Conservation (phyloP, 495 filamentous ascomycete species). For the Letharia columbiana region DNA sequence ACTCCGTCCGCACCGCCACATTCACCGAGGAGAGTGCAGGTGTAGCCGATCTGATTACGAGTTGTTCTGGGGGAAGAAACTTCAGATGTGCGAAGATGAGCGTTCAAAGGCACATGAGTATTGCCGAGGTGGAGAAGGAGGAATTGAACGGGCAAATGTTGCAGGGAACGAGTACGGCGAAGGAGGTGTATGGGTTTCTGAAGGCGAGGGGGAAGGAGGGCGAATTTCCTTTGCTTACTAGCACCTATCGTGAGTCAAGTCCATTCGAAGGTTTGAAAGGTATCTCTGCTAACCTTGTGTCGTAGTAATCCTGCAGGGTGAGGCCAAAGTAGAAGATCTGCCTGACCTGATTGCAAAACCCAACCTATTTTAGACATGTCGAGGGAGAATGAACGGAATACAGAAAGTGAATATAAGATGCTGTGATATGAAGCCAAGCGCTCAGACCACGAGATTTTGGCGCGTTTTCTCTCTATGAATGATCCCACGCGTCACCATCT, state of each 20-base stretch:
- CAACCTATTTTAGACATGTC: constrained; percentile 5
- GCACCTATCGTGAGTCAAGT: constrained; percentile 55
- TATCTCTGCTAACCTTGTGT: neutral
- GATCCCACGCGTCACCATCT: too few species aligned
- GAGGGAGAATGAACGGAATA: neutral
- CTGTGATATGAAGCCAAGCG: neutral
- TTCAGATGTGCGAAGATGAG: constrained; percentile 88
- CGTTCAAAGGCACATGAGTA: constrained; percentile 64
- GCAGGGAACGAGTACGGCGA: constrained; percentile 85
- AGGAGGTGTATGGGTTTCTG: constrained; percentile 83
- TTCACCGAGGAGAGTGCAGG: constrained; percentile 96
- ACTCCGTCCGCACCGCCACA: constrained; percentile 66
- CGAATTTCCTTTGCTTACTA: constrained; percentile 86
- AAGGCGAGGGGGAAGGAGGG: constrained; percentile 64
- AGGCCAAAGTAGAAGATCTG: constrained; percentile 50
- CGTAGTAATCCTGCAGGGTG: constrained; percentile 48
- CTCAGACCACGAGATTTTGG: too few species aligned
- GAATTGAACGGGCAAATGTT: constrained; percentile 97
- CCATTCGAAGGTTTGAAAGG: neutral
- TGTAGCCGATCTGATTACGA: constrained; percentile 93
- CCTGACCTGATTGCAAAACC: constrained; percentile 43
- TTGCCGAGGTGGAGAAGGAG: constrained; percentile 77
- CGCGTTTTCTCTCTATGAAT: too few species aligned
- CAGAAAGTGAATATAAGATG: neutral
- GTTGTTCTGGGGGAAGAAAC: constrained; percentile 83